Base-by-base conservation (phyloP, 164 flowering plant genomes). In the Magnolia officinalis region DNA sequence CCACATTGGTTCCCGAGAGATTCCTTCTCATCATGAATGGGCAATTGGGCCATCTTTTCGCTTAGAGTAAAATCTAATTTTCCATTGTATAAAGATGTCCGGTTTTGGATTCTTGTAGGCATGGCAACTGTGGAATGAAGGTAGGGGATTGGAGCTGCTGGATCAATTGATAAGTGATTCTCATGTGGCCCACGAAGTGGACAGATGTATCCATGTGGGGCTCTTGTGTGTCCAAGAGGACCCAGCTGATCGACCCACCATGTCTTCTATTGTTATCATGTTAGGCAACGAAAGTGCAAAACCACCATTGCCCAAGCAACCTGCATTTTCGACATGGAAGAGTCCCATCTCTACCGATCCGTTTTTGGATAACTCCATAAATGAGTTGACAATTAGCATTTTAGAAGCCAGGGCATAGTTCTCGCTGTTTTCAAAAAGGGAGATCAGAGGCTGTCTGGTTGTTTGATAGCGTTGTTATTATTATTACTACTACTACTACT, bases 171-270 rank as follows among this genome's bases (percentile, higher is more conserved):
- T 84, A 3, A 69, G 21, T 1, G 78, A 79, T 23, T 71, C 81
- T 9, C 82, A 10, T 31, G 0, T 7, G 0, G 6, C n/a, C 14
- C 31, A 59, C 6, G 78, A 84, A 70, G 81, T 80, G 8, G 6
- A 75, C 61, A 77, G 83, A 75, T 85, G 80, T 37, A 79, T 83
- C n/a, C 86, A 85, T 4, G 72, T 83, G 4, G 83, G 85, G n/a
- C 80, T 84, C 3, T 77, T 82, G 49, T 84, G 87, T 65, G 80
- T 82, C 8, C 84, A 84, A 74, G 76, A 80, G 63, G 71, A 64
- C 1, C 74, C 82, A 1, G 80, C 79, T 26, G 85, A 82, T 18
- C 67, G 85, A 67, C 87, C 84, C 2, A 78, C 77, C 1, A 81
- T 83, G 85, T 70, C 84, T 5, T 31, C 76, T 59, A 81, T 82